phyloP scores from a whole-genome alignment of 202 grass and related monocot species.

The Elaeis oleifera region DNA sequence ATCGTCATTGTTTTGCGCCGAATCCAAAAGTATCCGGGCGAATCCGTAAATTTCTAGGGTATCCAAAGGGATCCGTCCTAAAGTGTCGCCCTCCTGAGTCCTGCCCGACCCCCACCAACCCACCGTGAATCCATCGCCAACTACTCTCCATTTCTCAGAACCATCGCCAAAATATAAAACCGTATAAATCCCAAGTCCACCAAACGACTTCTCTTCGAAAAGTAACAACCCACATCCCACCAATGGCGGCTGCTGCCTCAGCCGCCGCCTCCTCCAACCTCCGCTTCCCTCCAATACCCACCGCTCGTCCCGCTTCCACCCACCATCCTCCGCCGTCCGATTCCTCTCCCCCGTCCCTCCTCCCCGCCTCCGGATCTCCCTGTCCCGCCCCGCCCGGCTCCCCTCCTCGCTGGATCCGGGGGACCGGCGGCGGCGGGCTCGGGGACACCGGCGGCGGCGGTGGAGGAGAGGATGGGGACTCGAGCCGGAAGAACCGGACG shows the following conservation, averaged over 20 bases:
- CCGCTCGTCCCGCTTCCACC: constrained; percentile 20
- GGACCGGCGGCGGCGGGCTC: constrained; percentile 16
- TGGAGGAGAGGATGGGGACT: constrained; percentile 20
- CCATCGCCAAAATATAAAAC: too few species aligned
- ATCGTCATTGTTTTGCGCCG: too few species aligned
- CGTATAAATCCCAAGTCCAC: too few species aligned
- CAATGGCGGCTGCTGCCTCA: constrained; percentile 18
- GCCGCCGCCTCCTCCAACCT: constrained; percentile 19
- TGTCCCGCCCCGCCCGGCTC: constrained; percentile 6
- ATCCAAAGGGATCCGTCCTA: too few species aligned
- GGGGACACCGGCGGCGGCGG: background rate
- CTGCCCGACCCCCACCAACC: too few species aligned
- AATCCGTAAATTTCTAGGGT: too few species aligned
- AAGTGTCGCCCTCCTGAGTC: too few species aligned
- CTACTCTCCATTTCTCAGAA: too few species aligned
- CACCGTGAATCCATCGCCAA: too few species aligned
- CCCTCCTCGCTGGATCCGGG: constrained; percentile 8
- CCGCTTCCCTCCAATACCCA: constrained; percentile 19
- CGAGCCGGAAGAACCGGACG: constrained; percentile 38
- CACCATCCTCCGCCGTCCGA: constrained; percentile 22
- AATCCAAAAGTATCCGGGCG: too few species aligned
- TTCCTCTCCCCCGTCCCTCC: constrained; percentile 30
- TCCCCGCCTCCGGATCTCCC: constrained; percentile 12
- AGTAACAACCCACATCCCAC: background rate
- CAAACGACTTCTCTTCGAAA: too few species aligned